Evolutionary conservation across 495 filamentous ascomycete species (phyloP).

Genomic region (Neurospora sp.): DNA sequence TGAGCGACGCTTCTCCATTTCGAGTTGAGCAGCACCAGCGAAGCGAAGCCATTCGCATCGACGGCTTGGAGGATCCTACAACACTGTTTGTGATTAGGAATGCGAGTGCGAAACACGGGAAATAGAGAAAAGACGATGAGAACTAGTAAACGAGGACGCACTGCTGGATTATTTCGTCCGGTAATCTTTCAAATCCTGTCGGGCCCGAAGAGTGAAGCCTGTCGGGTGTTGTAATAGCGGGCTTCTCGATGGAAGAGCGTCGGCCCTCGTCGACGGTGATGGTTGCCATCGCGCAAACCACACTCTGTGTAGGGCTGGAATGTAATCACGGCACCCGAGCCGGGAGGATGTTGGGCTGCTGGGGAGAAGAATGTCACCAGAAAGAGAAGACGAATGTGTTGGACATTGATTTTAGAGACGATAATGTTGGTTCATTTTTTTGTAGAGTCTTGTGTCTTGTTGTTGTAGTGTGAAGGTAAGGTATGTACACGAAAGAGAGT

Average conservation of each 20-base stretch:
- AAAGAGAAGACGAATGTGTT: background rate
- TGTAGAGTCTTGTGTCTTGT: background rate
- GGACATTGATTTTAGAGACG: background rate
- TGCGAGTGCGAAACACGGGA: background rate
- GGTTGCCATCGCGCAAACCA: conserved; percentile 13
- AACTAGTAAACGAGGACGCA: conserved; percentile 16
- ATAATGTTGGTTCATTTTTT: background rate
- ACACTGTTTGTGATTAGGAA: conserved; percentile 5
- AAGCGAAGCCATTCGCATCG: conserved; percentile 73
- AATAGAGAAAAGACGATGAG: background rate
- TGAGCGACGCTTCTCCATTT: conserved; percentile 69
- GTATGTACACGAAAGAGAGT: background rate
- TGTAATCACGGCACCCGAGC: conserved; percentile 8
- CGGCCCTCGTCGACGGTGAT: conserved; percentile 11
- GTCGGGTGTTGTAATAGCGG: conserved; percentile 11
- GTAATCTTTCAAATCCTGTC: conserved; percentile 34
- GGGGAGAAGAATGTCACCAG: background rate
- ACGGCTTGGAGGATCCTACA: conserved; percentile 63
- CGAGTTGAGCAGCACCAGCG: conserved; percentile 67
- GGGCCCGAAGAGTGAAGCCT: conserved; percentile 1
- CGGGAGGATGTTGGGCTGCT: background rate
- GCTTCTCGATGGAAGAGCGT: conserved; percentile 26
- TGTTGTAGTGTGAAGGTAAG: background rate
- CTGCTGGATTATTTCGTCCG: conserved; percentile 44
- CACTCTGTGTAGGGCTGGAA: background rate